phyloP scores from a whole-genome alignment of 257 asterid genomes.

The Solanum etuberosum region DNA sequence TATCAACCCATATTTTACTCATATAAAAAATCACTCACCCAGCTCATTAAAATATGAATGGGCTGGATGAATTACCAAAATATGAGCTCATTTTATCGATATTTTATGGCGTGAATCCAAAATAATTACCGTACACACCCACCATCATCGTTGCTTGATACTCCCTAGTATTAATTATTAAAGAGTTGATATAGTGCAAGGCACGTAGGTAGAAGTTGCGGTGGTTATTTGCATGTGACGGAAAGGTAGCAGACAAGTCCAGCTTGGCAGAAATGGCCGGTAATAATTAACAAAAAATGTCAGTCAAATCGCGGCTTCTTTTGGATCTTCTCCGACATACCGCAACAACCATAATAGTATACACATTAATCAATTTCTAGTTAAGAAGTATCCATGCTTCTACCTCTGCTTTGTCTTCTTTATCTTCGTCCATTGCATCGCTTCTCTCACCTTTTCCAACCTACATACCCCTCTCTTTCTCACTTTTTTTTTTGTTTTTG shows the following conservation, averaged over 20 bases:
- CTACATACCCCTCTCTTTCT: slow-evolving; percentile 7
- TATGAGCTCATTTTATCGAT: too few relatives aligned
- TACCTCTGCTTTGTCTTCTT: slow-evolving; percentile 42
- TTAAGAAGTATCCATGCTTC: slow-evolving; percentile 31
- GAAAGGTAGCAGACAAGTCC: neutral
- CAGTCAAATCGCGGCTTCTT: neutral
- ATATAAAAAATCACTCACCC: too few relatives aligned
- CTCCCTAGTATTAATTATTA: neutral
- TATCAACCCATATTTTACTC: too few relatives aligned
- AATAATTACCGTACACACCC: too few relatives aligned
- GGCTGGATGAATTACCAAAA: too few relatives aligned
- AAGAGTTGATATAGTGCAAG: neutral
- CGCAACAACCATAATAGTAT: slow-evolving; percentile 7
- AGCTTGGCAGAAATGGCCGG: neutral
- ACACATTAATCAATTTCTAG: neutral
- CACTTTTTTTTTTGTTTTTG: neutral
- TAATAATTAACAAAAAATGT: neutral
- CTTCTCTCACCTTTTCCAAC: neutral
- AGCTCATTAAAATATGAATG: too few relatives aligned
- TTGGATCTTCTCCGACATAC: slow-evolving; percentile 30
- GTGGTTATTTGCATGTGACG: slow-evolving; percentile 3
- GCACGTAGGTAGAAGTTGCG: slow-evolving; percentile 16
- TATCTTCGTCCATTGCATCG: slow-evolving; percentile 2
- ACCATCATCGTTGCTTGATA: neutral
- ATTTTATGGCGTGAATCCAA: too few relatives aligned